Conservation (phyloP, 352 stramenopile genomes). For the Blastocystis sp. region DNA sequence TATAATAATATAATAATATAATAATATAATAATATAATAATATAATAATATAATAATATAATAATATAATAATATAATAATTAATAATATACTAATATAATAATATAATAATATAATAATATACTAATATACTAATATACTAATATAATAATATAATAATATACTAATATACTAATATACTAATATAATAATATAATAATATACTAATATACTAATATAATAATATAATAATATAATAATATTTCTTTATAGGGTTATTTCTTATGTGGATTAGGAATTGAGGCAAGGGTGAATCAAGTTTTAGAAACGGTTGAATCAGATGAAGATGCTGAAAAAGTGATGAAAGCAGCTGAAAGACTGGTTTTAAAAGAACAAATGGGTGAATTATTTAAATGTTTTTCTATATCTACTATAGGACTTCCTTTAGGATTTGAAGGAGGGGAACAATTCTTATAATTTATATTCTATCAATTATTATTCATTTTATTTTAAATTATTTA, state of each 20-base stretch:
- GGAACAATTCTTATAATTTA: conserved; percentile 32
- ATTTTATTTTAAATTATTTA: too few species aligned
- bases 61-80: too few species aligned
- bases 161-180: too few species aligned
- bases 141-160: too few species aligned
- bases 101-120: too few species aligned
- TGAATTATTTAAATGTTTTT: conserved; percentile 27
- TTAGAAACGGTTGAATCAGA: conserved; percentile 43
- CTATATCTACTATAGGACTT: conserved; percentile 15
- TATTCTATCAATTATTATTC: conserved; percentile 29
- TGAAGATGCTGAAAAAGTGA: conserved; percentile 40
- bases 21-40: too few species aligned
- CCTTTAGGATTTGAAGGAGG: conserved; percentile 34
- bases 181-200: too few species aligned
- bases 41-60: too few species aligned
- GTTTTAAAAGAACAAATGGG: conserved; percentile 33
- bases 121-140: too few species aligned
- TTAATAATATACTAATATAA: too few species aligned
- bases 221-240: not conserved
- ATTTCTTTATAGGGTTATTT: conserved; percentile 42
- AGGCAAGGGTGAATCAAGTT: conserved; percentile 40
- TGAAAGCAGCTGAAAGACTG: conserved; percentile 22
- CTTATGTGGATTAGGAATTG: conserved; percentile 44
- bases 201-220: too few species aligned
- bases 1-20: too few species aligned